Percentiles rank a stretch among this genome's conserved stretches.
phyloP scores from a whole-genome alignment of 805 yeast genomes.

The Saccharomycopsis schoenii region DNA sequence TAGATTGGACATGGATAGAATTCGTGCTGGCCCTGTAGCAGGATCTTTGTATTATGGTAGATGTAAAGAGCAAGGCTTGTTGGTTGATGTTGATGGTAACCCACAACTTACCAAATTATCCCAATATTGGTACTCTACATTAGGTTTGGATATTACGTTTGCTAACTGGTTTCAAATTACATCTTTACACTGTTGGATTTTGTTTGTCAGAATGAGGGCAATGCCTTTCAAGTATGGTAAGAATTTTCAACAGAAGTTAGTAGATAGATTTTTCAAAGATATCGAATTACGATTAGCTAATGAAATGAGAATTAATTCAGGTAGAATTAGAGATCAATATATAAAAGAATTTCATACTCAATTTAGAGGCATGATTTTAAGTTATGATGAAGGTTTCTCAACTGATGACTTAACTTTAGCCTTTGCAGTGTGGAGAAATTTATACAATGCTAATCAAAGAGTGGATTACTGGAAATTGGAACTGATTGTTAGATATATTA shows the following conservation, averaged over 20 bases:
- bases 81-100: conserved; percentile 61
- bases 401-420: conserved; percentile 73
- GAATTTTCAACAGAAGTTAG: conserved; percentile 83
- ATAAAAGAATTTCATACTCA: conserved; percentile 86
- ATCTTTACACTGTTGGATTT: conserved; percentile 83
- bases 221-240: conserved; percentile 85
- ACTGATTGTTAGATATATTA: conserved; percentile 79
- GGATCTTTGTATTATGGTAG: conserved; percentile 81
- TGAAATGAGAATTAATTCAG: conserved; percentile 76
- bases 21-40: conserved; percentile 90
- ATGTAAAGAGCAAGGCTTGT: conserved; percentile 78
- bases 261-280: conserved; percentile 82
- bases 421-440: conserved; percentile 79
- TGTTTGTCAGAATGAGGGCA: conserved; percentile 91
- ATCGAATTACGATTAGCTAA: conserved; percentile 78
- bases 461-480: conserved; percentile 78
- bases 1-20: conserved; percentile 80
- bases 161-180: conserved; percentile 97
- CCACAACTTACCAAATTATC: conserved; percentile 65
- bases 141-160: conserved; percentile 76
- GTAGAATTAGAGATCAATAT: conserved; percentile 74
- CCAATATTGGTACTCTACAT: conserved; percentile 72
- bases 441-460: conserved; percentile 76
- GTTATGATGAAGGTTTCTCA: conserved; percentile 86
- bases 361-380: conserved; percentile 76